Base-by-base conservation (phyloP, 2,329 filamentous ascomycete species). In the Malbranchea cinnamomea region DNA sequence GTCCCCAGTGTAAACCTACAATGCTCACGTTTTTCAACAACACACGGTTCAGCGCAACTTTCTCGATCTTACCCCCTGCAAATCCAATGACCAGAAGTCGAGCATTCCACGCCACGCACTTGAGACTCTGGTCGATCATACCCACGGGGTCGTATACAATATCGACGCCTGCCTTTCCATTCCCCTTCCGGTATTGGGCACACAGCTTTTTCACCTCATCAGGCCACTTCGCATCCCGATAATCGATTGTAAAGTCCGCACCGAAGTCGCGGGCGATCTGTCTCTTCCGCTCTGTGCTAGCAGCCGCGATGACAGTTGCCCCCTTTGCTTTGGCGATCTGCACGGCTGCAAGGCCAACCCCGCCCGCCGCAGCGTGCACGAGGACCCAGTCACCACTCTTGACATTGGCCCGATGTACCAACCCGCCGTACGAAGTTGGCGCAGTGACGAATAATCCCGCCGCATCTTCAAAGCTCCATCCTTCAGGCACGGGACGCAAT, bases 61-160 rank as follows among this genome's bases (percentile, higher is more conserved):
- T 91, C 57, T 95, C 87, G 42, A 94, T 93, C 29, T 63, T 65
- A 0, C 82, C 82, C 0, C 75, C 80, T 0, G 85, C 84, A 49
- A 94, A 95, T 0, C 87, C 87, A 41, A 95, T 76, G 4, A 95
- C 73, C 24, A 94, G 59, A 32, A 95, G 67, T 8, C 85, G 69
- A 1, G 81, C 87, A 53, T 93, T 93, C 85, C 84, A 95, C 3
- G 83, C 79, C 3, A 78, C 81, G 59, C 87, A 94, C 57, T 92
- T 93, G 42, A 85, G 80, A 42, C 76, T 83, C 49, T 74, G 68
- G 41, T 91, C 83, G 28, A 94, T 81, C 50, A 94, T 60, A 1
- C 87, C 87, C 1, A 95, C 87, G 8, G 87, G 84, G 53, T 95
- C 87, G 59, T 83, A 95, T 13, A 95, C 85, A 30, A 95, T 82